Percentiles rank a stretch among this genome's conserved stretches.
Evolutionary conservation across 306 rosid genomes (phyloP).

Genomic region (Cucumis cinereus): DNA sequence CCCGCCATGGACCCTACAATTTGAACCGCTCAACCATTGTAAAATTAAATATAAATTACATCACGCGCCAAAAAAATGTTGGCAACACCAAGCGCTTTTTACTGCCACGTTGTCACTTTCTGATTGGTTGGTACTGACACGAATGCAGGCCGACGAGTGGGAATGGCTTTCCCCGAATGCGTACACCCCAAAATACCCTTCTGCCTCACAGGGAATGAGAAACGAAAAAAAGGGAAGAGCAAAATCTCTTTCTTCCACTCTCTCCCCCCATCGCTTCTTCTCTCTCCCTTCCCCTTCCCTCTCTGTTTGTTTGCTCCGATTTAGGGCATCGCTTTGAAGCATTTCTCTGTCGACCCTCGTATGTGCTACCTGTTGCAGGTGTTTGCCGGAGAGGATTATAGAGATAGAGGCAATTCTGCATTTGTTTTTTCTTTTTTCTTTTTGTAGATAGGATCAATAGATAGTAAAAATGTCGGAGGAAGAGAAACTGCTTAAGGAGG

Average conservation of each 20-base stretch:
- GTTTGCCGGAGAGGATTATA: not conserved
- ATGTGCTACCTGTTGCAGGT: not conserved
- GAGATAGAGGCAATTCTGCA: not conserved
- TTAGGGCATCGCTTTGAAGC: constrained; percentile 8
- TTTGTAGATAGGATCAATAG: not conserved
- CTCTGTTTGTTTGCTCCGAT: not conserved
- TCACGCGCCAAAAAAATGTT: not conserved
- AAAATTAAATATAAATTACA: not conserved
- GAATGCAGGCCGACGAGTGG: not conserved
- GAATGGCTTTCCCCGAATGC: not conserved
- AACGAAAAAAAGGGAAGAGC: constrained; percentile 7
- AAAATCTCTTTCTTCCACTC: not conserved
- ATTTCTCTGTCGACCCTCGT: not conserved
- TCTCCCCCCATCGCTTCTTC: not conserved
- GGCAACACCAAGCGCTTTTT: not conserved
- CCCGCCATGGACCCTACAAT: not conserved
- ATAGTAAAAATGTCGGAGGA: constrained; percentile 60
- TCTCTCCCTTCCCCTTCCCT: not conserved
- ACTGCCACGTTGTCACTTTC: not conserved
- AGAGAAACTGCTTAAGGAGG: constrained; percentile 89
- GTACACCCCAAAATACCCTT: constrained; percentile 11
- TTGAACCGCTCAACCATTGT: constrained; percentile 12
- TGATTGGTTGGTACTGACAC: not conserved
- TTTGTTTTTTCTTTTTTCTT: not conserved
- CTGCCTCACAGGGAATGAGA: not conserved